These are phyloP conservation scores for Hanseniaspora meyeri DNA, from an alignment of 805 yeast genomes.

Conservation along the genomic window DNA sequence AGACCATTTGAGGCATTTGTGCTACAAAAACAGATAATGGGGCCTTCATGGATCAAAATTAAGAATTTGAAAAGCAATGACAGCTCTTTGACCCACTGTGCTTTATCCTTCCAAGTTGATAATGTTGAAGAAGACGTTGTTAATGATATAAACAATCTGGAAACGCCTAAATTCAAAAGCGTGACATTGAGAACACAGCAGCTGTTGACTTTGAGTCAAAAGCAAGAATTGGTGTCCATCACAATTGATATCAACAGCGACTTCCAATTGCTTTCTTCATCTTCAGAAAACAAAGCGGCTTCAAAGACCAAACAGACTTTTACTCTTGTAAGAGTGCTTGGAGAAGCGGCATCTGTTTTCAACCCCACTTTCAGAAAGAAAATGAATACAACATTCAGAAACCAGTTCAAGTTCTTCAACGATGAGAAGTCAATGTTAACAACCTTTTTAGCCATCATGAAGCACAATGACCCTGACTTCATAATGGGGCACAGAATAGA, in stretches of 20 bases:
- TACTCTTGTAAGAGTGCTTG: constrained; percentile 49
- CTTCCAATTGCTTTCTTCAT: constrained; percentile 64
- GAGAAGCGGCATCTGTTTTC: constrained; percentile 49
- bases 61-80: constrained; percentile 44
- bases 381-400: constrained; percentile 40
- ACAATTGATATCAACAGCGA: constrained; percentile 60
- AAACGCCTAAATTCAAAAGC: constrained; percentile 57
- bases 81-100: constrained; percentile 51
- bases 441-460: constrained; percentile 60
- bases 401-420: constrained; percentile 45
- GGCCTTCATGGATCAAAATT: constrained; percentile 91
- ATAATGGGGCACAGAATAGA: constrained; percentile 81
- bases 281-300: constrained; percentile 21
- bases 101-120: constrained; percentile 53
- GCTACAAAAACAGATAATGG: constrained; percentile 74
- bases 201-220: constrained; percentile 55
- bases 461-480: constrained; percentile 81
- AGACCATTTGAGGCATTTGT: constrained; percentile 77
- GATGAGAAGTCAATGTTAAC: constrained; percentile 64
- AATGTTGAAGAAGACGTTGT: constrained; percentile 30
- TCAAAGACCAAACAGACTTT: constrained; percentile 24
- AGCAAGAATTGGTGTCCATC: constrained; percentile 79
- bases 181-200: constrained; percentile 73
- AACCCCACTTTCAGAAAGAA: constrained; percentile 68
- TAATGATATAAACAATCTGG: constrained; percentile 34